These are phyloP conservation scores for Eucalyptus sp. DNA, from an alignment of 345 rosid genomes.

Conservation along the genomic window DNA sequence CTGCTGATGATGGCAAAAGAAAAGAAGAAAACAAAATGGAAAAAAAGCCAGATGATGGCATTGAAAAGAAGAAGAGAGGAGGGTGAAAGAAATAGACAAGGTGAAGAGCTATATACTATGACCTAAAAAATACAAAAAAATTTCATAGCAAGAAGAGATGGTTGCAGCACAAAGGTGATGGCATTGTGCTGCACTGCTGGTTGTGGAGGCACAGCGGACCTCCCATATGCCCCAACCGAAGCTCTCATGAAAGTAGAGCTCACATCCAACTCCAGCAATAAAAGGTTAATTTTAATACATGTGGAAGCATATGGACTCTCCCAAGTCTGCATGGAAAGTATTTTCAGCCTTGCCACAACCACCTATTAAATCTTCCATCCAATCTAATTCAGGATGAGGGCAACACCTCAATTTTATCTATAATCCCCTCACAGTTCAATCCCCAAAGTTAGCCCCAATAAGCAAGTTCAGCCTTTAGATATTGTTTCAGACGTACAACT, in stretches of 20 bases:
- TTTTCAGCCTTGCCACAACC: background rate
- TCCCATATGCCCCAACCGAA: background rate
- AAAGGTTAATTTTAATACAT: background rate
- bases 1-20: background rate
- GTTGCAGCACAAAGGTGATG: background rate
- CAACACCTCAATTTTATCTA: background rate
- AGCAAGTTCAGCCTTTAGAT: background rate
- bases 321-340: no score
- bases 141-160: background rate
- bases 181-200: background rate
- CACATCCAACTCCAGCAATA: background rate
- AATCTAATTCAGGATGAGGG: background rate
- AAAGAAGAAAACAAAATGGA: background rate
- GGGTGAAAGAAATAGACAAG: background rate
- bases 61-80: background rate
- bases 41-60: background rate
- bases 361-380: background rate
- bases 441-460: background rate
- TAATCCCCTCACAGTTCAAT: background rate
- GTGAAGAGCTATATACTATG: background rate
- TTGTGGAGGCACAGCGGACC: background rate
- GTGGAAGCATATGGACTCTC: background rate
- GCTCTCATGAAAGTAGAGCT: background rate
- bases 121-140: background rate
- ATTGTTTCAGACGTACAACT: background rate